Percentiles rank a stretch among this genome's conserved stretches.
phyloP scores from a whole-genome alignment of 2,329 filamentous ascomycete genomes.

The Coniella vitis region DNA sequence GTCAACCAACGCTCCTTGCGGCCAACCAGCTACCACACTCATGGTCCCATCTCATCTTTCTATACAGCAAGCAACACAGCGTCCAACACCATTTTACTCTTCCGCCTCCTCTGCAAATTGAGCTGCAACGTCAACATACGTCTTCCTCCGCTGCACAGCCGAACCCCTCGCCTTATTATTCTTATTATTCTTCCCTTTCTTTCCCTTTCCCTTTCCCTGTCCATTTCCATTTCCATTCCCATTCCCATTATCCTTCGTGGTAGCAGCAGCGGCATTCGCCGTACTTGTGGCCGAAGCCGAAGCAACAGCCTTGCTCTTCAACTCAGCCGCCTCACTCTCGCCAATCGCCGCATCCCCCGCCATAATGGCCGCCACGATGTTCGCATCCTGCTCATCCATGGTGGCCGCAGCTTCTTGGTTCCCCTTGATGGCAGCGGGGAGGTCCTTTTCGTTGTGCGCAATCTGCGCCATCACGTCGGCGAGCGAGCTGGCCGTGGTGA shows the following conservation, averaged over 20 bases:
- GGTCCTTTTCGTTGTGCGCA: conserved; percentile 40
- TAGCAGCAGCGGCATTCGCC: background rate
- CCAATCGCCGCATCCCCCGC: conserved; percentile 5
- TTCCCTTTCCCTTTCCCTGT: background rate
- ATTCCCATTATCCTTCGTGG: background rate
- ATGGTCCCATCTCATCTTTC: too few relatives aligned
- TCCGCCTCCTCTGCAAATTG: background rate
- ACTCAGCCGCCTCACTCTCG: background rate
- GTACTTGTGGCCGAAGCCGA: background rate
- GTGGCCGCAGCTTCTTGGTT: conserved; percentile 30
- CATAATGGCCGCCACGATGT: conserved; percentile 6
- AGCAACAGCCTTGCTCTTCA: conserved; percentile 2
- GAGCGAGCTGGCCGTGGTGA: conserved; percentile 37
- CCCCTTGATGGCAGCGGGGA: conserved; percentile 36
- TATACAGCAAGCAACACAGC: too few relatives aligned
- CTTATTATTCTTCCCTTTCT: background rate
- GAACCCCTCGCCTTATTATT: conserved; percentile 1
- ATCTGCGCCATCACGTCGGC: conserved; percentile 40
- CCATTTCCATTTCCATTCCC: background rate
- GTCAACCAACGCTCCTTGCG: too few relatives aligned
- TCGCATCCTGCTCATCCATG: conserved; percentile 20
- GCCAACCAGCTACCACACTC: too few relatives aligned
- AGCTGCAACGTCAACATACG: background rate
- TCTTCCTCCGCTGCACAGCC: background rate
- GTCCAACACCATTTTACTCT: too few relatives aligned